Percentiles rank a stretch among this genome's conserved stretches.
These are phyloP conservation scores for Sarcomyxa edulis DNA, from an alignment of 768 basidiomycete species.

Conservation along the genomic window DNA sequence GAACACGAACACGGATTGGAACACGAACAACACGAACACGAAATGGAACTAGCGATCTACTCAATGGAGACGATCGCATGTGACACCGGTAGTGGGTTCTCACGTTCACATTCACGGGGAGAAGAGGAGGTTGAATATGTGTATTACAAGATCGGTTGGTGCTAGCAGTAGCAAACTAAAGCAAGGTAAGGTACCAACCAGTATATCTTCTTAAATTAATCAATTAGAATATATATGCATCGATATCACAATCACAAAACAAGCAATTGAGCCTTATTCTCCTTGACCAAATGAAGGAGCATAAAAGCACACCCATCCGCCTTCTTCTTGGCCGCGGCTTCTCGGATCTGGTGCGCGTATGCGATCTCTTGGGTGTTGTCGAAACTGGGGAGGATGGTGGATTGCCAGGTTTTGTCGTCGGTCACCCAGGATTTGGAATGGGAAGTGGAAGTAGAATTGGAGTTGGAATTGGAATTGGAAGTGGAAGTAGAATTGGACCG, in stretches of 20 bases:
- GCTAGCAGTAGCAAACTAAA: too few species aligned
- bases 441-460: too few species aligned
- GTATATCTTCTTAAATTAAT: too few species aligned
- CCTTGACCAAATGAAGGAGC: constrained; percentile 60
- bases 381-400: constrained; percentile 45
- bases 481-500: too few species aligned
- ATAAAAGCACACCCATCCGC: constrained; percentile 59
- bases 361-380: constrained; percentile 45
- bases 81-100: constrained; percentile 34
- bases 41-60: constrained; percentile 40
- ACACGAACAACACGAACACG: neutral
- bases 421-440: constrained; percentile 72
- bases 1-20: too few species aligned
- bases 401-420: constrained; percentile 77
- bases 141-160: constrained; percentile 73
- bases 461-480: too few species aligned
- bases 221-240: constrained; percentile 4
- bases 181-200: too few species aligned
- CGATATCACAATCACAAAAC: neutral
- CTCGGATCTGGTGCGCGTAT: constrained; percentile 66
- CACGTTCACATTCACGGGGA: constrained; percentile 1
- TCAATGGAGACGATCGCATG: constrained; percentile 52
- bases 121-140: constrained; percentile 60
- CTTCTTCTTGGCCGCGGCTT: constrained; percentile 57
- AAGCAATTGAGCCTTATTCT: constrained; percentile 59